Base-by-base conservation (phyloP, 495 filamentous ascomycete species). In the Daldinia grandis region DNA sequence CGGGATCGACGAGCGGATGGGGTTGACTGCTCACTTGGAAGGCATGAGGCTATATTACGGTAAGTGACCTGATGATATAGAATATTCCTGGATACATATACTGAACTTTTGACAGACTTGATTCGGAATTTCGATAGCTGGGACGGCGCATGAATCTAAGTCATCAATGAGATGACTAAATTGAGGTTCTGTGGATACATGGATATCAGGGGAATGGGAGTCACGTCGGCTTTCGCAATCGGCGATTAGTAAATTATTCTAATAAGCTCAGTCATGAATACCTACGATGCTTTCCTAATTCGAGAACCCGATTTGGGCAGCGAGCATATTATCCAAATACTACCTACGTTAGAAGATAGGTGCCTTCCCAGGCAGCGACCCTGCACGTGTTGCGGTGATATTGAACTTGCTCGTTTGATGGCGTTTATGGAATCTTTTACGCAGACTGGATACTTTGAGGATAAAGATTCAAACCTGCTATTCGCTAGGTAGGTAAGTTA, bases 1-100 rank as follows among this genome's bases (percentile, higher is more conserved):
- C 69, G 87, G 85, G 4, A 82, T 86, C 9, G 85, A 87, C 74
- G 85, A 88, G 77, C 78, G 80, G 19, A 76, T 87, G 38, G 79
- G 73, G 12, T 78, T 87, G 60, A 81, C 82, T 76, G 85, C 82
- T 47, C 86, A 88, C 75, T 56, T 87, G 44, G 85, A 87, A 70
- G 86, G 79, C 0, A 80, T 87, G 60, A 84, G 81, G 74, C 74
- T 86, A 27, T 87, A 86, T 68, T 69, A 69, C 6, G 66, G 66
- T 63, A 64, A 69, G 54, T 12, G 33, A 9, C 10, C 5, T 19
- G n/a, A 17, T 62, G 47, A 30, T 21, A 37, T 17, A 49, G 7
- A 4, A 40, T 44, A 24, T 21, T 2, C 8, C 1, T 30, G 6
- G 42, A 12, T 47, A 5, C 42, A 24, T 47, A 8, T 58, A 37